phyloP scores from a whole-genome alignment of 345 rosid genomes.

The Eucalyptus lansdowneana region DNA sequence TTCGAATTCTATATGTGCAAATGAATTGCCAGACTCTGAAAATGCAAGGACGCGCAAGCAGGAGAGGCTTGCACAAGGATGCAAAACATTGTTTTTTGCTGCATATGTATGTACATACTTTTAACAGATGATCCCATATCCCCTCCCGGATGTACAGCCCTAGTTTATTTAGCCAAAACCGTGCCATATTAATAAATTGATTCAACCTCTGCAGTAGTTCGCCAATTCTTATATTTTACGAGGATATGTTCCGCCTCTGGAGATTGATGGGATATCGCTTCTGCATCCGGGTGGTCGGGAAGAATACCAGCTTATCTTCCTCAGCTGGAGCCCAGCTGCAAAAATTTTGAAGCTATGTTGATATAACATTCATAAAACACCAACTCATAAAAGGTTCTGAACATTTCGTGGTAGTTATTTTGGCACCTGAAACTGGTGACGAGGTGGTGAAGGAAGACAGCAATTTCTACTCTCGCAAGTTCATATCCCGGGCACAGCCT shows the following conservation, averaged over 20 bases:
- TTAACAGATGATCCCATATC: not conserved
- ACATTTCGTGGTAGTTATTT: not conserved
- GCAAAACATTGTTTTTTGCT: not conserved
- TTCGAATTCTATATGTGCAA: not conserved
- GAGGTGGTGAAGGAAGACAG: slow-evolving; percentile 7
- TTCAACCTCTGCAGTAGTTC: not conserved
- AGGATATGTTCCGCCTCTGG: slow-evolving; percentile 20
- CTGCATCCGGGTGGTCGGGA: slow-evolving; percentile 86
- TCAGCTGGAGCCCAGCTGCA: slow-evolving; percentile 86
- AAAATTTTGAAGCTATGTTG: not conserved
- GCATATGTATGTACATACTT: not conserved
- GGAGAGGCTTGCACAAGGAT: not conserved
- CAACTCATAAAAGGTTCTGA: not conserved
- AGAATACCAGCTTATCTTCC: slow-evolving; percentile 79
- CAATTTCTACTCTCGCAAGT: slow-evolving; percentile 1
- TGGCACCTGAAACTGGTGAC: slow-evolving; percentile 9
- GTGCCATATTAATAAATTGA: not conserved
- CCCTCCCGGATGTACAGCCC: not conserved
- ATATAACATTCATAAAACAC: not conserved
- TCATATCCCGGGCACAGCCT: slow-evolving; percentile 12
- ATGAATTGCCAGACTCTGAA: not conserved
- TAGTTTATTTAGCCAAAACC: not conserved
- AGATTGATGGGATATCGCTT: slow-evolving; percentile 80
- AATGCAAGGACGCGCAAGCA: not conserved
- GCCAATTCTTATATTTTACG: not conserved